Conservation (phyloP, 2,329 filamentous ascomycete species). For the Laburnicola sp. region DNA sequence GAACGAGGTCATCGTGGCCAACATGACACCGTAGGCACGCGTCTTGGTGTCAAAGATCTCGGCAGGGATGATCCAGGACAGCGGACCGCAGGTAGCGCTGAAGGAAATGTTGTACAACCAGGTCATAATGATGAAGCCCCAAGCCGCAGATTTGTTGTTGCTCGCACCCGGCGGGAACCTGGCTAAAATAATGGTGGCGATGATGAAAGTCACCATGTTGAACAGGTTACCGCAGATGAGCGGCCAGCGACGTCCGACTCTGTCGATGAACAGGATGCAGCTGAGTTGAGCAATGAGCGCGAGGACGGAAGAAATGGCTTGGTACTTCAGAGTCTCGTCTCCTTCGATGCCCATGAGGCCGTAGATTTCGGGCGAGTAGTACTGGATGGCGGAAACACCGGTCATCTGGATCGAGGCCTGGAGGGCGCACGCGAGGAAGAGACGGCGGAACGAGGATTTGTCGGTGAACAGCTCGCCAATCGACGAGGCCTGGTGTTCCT, state of each 20-base stretch:
- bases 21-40: slow-evolving; percentile 72
- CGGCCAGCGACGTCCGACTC: slow-evolving; percentile 70
- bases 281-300: slow-evolving; percentile 69
- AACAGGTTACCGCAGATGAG: slow-evolving; percentile 72
- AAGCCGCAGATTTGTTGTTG: slow-evolving; percentile 60
- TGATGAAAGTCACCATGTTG: slow-evolving; percentile 73
- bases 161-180: slow-evolving; percentile 62
- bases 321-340: slow-evolving; percentile 70
- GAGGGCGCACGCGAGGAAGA: slow-evolving; percentile 69
- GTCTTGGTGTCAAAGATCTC: slow-evolving; percentile 80
- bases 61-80: slow-evolving; percentile 66
- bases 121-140: slow-evolving; percentile 76
- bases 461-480: slow-evolving; percentile 70
- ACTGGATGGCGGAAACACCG: slow-evolving; percentile 66
- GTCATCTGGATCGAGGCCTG: slow-evolving; percentile 78
- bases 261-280: slow-evolving; percentile 71
- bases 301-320: slow-evolving; percentile 73
- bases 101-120: slow-evolving; percentile 83
- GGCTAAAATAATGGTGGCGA: slow-evolving; percentile 61
- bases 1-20: slow-evolving; percentile 73
- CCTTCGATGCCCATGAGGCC: slow-evolving; percentile 68
- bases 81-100: slow-evolving; percentile 69
- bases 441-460: slow-evolving; percentile 68
- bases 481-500: slow-evolving; percentile 69
- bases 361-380: slow-evolving; percentile 71